phyloP scores from a whole-genome alignment of 257 asterid species.

The Fraxinus americana region DNA sequence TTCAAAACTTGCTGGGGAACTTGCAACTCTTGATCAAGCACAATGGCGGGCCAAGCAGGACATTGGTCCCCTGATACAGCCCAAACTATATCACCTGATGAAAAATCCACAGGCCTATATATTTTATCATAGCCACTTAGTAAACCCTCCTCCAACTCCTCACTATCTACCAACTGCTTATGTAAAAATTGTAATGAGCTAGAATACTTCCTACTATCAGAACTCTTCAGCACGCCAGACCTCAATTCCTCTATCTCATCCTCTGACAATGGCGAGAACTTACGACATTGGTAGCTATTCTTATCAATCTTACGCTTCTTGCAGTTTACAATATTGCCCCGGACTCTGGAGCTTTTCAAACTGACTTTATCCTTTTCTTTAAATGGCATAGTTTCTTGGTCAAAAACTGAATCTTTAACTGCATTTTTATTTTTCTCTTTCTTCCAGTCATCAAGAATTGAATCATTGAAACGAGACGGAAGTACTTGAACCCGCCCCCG shows the following conservation, averaged over 20 bases:
- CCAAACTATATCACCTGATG: slow-evolving; percentile 87
- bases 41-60: slow-evolving; percentile 99
- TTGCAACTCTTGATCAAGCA: slow-evolving; percentile 79
- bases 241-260: slow-evolving; percentile 64
- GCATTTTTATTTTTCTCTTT: slow-evolving; percentile 63
- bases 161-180: slow-evolving; percentile 49
- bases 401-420: slow-evolving; percentile 53
- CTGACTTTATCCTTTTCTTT: slow-evolving; percentile 42
- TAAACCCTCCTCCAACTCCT: slow-evolving; percentile 55
- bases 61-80: slow-evolving; percentile 74
- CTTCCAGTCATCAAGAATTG: slow-evolving; percentile 91
- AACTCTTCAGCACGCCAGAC: slow-evolving; percentile 36
- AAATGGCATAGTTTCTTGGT: slow-evolving; percentile 65
- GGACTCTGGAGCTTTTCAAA: slow-evolving; percentile 39
- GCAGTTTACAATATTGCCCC: slow-evolving; percentile 35
- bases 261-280: slow-evolving; percentile 59
- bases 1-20: slow-evolving; percentile 81
- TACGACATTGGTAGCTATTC: slow-evolving; percentile 39
- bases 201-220: slow-evolving; percentile 39
- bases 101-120: slow-evolving; percentile 57
- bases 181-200: slow-evolving; percentile 45
- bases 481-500: slow-evolving; percentile 94
- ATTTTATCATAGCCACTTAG: slow-evolving; percentile 48
- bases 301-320: slow-evolving; percentile 43
- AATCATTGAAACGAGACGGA: slow-evolving; percentile 93